phyloP scores from a whole-genome alignment of 1,284 basidiomycete species.

The Irpex sp. region DNA sequence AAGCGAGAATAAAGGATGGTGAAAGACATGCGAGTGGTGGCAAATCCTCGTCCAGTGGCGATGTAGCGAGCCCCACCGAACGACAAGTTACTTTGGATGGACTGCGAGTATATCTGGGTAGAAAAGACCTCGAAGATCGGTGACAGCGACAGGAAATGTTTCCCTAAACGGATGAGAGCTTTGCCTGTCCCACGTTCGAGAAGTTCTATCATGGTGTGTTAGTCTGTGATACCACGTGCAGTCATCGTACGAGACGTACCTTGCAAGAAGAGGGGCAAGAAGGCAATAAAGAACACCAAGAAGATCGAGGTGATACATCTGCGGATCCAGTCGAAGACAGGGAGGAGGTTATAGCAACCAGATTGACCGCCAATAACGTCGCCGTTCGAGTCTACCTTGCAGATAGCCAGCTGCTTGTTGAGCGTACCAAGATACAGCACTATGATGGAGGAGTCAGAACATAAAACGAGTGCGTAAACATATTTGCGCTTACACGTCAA shows the following conservation, averaged over 20 bases:
- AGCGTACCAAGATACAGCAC: constrained; percentile 92
- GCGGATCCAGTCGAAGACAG: constrained; percentile 95
- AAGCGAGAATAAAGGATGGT: constrained; percentile 95
- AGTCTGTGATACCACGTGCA: neutral
- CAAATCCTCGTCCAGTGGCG: constrained; percentile 95
- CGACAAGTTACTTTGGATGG: constrained; percentile 91
- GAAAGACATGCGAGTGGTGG: constrained; percentile 92
- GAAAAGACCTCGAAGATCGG: constrained; percentile 97
- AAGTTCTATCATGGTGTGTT: constrained; percentile 55
- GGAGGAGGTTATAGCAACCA: constrained; percentile 92
- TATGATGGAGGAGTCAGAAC: constrained; percentile 26
- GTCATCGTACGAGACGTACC: constrained; percentile 42
- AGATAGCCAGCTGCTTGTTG: constrained; percentile 87
- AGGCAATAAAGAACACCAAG: constrained; percentile 95
- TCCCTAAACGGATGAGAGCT: constrained; percentile 88
- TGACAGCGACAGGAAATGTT: constrained; percentile 93
- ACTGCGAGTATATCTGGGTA: constrained; percentile 95
- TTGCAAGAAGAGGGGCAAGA: constrained; percentile 93
- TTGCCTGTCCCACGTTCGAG: constrained; percentile 92
- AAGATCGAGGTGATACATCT: constrained; percentile 95
- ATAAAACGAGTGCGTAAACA: neutral
- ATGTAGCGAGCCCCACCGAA: constrained; percentile 97
- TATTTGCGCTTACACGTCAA: constrained; percentile 61
- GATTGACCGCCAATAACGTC: constrained; percentile 78
- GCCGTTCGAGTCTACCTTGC: constrained; percentile 78